phyloP scores from a whole-genome alignment of 2,329 filamentous ascomycete genomes.

The Diplocarpon mali region DNA sequence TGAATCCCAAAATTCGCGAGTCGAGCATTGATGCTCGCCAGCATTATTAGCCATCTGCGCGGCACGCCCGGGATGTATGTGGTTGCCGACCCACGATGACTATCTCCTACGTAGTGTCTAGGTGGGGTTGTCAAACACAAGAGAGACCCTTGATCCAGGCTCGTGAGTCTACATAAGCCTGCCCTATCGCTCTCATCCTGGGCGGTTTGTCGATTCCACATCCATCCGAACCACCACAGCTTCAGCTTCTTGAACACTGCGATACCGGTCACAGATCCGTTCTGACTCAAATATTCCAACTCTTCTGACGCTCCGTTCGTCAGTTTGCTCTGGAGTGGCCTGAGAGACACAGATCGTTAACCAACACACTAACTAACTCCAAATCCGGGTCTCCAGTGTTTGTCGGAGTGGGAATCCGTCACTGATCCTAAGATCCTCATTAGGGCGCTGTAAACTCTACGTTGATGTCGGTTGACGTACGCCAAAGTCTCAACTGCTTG shows the following conservation, averaged over 20 bases:
- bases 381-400: neutral
- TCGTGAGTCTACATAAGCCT: slow-evolving; percentile 17
- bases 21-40: no score
- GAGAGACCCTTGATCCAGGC: slow-evolving; percentile 6
- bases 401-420: slow-evolving; percentile 10
- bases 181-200: slow-evolving; percentile 11
- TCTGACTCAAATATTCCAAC: slow-evolving; percentile 1
- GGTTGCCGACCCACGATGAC: slow-evolving; percentile 1
- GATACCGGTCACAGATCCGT: neutral
- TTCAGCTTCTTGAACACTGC: neutral
- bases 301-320: slow-evolving; percentile 6
- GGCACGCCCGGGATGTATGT: no score
- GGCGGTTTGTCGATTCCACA: neutral
- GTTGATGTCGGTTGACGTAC: slow-evolving; percentile 50
- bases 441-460: slow-evolving; percentile 17
- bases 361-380: neutral
- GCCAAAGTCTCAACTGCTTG: slow-evolving; percentile 40
- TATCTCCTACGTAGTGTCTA: slow-evolving; percentile 13
- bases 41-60: no score
- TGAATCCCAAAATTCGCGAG: no score
- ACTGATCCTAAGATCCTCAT: slow-evolving; percentile 1
- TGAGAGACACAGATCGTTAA: neutral
- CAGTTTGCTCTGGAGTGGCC: slow-evolving; percentile 1
- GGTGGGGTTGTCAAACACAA: slow-evolving; percentile 6
- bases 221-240: neutral